phyloP scores from a whole-genome alignment of 1,284 basidiomycete species.

The Trichosporon coremiiforme region DNA sequence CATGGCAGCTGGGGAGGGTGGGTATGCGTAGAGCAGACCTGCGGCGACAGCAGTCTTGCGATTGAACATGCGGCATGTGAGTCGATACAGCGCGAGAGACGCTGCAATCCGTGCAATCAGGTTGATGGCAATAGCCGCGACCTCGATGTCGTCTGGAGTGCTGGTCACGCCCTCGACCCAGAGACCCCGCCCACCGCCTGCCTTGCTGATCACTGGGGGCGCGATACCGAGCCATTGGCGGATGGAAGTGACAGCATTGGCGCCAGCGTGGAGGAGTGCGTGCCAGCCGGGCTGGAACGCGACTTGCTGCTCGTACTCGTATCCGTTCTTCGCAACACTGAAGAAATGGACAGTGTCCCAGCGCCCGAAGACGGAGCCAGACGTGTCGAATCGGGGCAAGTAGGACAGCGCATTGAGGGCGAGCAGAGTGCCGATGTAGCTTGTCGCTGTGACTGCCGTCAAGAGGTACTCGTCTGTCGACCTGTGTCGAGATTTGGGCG shows the following conservation, averaged over 20 bases:
- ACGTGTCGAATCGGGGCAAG: slow-evolving; percentile 44
- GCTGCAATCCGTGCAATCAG: slow-evolving; percentile 46
- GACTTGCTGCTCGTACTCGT: slow-evolving; percentile 79
- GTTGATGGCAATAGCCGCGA: slow-evolving; percentile 42
- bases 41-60: slow-evolving; percentile 66
- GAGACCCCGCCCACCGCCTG: background rate
- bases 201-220: background rate
- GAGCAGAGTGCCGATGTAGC: background rate
- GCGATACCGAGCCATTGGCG: background rate
- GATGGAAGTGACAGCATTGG: slow-evolving; percentile 17
- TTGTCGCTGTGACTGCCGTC: background rate
- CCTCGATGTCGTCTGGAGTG: slow-evolving; percentile 33
- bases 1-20: slow-evolving; percentile 73
- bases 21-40: slow-evolving; percentile 70
- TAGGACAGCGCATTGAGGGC: slow-evolving; percentile 1
- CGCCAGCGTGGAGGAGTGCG: slow-evolving; percentile 60
- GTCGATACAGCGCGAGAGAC: slow-evolving; percentile 64
- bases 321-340: slow-evolving; percentile 64
- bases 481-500: background rate
- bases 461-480: slow-evolving; percentile 2
- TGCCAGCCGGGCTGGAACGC: slow-evolving; percentile 82
- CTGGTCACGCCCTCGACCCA: background rate
- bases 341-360: slow-evolving; percentile 89
- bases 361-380: slow-evolving; percentile 55
- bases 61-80: slow-evolving; percentile 42